Evolutionary conservation across 331 rosid species (phyloP), one percentile per base, ranked within the genome.

Genomic region (Malus hybrid): DNA sequence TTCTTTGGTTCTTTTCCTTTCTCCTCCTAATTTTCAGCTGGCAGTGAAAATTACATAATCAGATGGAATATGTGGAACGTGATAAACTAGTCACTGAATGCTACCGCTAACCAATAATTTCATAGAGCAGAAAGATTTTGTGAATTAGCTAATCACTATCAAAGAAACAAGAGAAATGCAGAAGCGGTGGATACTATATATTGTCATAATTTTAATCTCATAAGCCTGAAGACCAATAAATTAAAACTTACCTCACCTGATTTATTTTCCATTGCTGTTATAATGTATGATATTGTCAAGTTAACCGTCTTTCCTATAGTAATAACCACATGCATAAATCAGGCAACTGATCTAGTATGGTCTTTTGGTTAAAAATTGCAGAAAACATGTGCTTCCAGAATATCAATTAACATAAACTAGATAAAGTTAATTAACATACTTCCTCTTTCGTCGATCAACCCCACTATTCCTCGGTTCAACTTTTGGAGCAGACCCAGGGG

Each of bases 361-460:
- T 68, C 61, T 33, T 61, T 61, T 46, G 52, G 33, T n/a, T 5
- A 68, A 61, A 24, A 39, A 30, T 50, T 66, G 62, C 32, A 50
- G 68, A 73, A 42, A 46, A 18, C 55, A 24, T 61, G 32, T 62
- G 20, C 30, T 33, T 44, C 36, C 15, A 73, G 4, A 44, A 56
- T 48, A 42, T 5, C 18, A 74, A 52, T 5, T 36, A 68, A 11
- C n/a, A 12, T 29, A 1, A 29, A 56, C 65, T 32, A 32, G 10
- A 72, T 24, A 20, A 56, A 58, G 30, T 16, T 33, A 16, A 28
- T 63, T 69, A 72, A 55, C 82, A 36, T 80, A 89, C 90, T 94
- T 94, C 80, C 99, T 90, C 88, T 92, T 94, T 74, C 97, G 86
- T 79, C 95, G 83, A 77, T 94, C 98, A 64, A 82, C 82, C 12